Evolutionary conservation across 371 early-diverging fungal species (phyloP).

Genomic region (Mucor plumbeus): DNA sequence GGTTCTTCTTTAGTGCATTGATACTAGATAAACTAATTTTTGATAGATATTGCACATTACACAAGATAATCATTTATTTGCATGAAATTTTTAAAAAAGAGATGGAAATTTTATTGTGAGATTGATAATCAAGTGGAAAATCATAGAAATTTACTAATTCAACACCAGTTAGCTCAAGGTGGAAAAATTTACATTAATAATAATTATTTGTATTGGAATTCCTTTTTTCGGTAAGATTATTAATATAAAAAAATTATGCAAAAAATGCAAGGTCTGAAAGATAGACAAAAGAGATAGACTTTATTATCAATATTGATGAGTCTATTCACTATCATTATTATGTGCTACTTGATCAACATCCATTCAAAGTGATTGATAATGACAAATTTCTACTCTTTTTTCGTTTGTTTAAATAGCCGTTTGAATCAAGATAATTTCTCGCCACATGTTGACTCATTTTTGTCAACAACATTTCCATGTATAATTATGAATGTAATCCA

Average conservation of each 20-base stretch:
- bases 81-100: background rate
- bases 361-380: background rate
- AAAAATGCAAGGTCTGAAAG: background rate
- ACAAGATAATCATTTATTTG: background rate
- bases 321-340: background rate
- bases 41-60: background rate
- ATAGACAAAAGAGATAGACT: background rate
- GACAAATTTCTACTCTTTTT: background rate
- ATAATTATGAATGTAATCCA: background rate
- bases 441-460: slow-evolving; percentile 6
- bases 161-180: background rate
- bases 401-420: background rate
- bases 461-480: background rate
- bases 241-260: slow-evolving; percentile 1
- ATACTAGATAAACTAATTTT: background rate
- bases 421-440: slow-evolving; percentile 3
- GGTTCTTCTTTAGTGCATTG: no score
- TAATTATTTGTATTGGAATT: background rate
- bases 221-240: background rate
- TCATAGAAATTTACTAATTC: background rate
- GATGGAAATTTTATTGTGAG: no score
- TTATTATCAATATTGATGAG: background rate
- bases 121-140: slow-evolving; percentile 1
- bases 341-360: background rate
- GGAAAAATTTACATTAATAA: background rate